Evolutionary conservation across 805 yeast species (phyloP), one percentile per base, ranked within the genome.

Genomic region (Candida krabiensis): DNA sequence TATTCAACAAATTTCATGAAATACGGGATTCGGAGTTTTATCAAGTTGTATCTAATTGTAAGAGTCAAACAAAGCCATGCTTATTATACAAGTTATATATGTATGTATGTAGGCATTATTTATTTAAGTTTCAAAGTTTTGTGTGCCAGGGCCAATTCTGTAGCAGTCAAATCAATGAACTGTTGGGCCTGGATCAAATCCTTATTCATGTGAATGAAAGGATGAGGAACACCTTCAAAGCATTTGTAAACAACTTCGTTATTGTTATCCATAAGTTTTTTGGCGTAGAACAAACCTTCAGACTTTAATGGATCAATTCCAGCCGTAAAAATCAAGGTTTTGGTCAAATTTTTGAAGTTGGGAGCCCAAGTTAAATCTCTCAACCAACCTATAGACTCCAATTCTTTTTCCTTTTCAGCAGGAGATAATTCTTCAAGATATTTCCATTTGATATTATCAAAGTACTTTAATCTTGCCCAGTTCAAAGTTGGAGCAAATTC

Each of bases 291-390:
- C 39, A 57, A 56, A 16, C 65, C 65, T 40, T 59, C 65, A 33
- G 56, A 59, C 34, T 61, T 48, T 55, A 60, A 45, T 11, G 63
- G 64, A 40, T 60, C 65, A 45, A 61, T 51, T 9, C 64, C 65
- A 2, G 64, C 64, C 11, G 63, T 58, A 31, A 46, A 49, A 9
- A 60, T 47, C 7, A 60, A 47, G 1, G 64, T 58, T 35, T 57
- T 58, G 9, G 64, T 52, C 28, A 60, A 43, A 15, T 38, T 42
- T 11, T 36, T 38, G 38, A 52, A 60, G 32, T 60, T 41, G 24
- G 62, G 59, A 19, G 64, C 63, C 16, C 38, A 44, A 30, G 57
- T 38, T n/a, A 60, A 48, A 30, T 52, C 49, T 31, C 48, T 58
- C 34, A 55, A 49, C 63, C 64, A 60, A 6, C 64, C 64, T 15